Evolutionary conservation across 1,284 basidiomycete genomes (phyloP), one percentile per base, ranked within the genome.

Genomic region (Trametes sp.): DNA sequence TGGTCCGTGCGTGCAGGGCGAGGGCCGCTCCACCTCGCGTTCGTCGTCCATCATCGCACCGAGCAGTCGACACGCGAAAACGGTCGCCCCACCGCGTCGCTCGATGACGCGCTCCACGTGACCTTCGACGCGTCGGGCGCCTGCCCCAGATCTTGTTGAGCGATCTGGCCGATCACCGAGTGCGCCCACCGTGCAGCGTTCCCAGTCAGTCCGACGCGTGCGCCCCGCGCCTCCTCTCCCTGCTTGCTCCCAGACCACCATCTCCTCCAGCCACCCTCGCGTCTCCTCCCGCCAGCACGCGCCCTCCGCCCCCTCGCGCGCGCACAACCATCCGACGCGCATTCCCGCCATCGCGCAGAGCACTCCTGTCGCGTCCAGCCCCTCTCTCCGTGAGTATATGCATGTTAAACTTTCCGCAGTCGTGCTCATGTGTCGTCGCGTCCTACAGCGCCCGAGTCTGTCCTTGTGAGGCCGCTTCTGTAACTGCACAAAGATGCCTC

Each of bases 171-270:
- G 28, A 29, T 2, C 42, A 10, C 35, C 41, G 41, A 31, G 55
- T 53, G 48, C 60, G 60, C 57, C 53, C 55, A 53, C 44, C 38
- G 41, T 52, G 14, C 52, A 38, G 19, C 52, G 19, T 41, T 24
- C 26, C 36, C 44, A 29, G 28, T 28, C 54, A 35, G 19, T 21
- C 33, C 26, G 19, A 14, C 19, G 21, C 24, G 31, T 24, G 42
- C 42, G 21, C 21, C 42, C 13, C 19, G n/a, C 57, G n/a, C 55
- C 48, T 33, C 6, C 31, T 33, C 14, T 11, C 50, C 31, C 38
- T 54, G 46, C 68, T 69, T 67, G 60, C 50, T 46, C 51, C 53
- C 44, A 48, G 14, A 65, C 60, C 64, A 68, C 67, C 67, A 67
- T 51, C 63, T 51, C 54, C 54, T 51, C 42, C 59, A 48, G 61